These are phyloP conservation scores for Cymbopogon citratus DNA, from an alignment of 176 grass and related monocot genomes.

Conservation along the genomic window DNA sequence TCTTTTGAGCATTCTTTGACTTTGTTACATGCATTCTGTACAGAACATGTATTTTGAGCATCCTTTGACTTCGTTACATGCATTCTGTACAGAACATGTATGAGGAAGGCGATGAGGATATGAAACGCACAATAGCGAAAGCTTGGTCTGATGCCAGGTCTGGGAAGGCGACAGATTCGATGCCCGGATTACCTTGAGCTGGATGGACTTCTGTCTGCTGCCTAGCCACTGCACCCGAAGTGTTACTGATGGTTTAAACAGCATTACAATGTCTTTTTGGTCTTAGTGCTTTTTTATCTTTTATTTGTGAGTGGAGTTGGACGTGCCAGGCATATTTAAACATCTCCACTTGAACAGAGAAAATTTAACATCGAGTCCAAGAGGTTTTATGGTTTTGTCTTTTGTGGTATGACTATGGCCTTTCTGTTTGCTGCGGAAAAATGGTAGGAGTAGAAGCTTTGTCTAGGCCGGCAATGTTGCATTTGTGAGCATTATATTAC, in stretches of 20 bases:
- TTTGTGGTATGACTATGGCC: neutral
- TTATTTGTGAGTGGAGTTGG: neutral
- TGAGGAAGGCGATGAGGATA: conserved; percentile 68
- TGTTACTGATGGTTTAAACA: neutral
- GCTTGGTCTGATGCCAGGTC: conserved; percentile 69
- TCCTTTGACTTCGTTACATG: neutral
- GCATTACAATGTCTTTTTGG: neutral
- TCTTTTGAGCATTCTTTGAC: neutral
- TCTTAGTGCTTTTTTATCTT: neutral
- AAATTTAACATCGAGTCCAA: no score
- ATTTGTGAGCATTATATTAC: no score
- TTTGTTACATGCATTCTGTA: no score
- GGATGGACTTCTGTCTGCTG: neutral
- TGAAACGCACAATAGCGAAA: conserved; percentile 86
- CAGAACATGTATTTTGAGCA: conserved; percentile 2
- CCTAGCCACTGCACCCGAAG: no score
- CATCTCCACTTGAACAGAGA: neutral
- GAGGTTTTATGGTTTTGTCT: neutral
- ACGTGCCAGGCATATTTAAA: neutral
- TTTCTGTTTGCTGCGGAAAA: neutral
- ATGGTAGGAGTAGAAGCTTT: neutral
- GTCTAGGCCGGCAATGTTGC: neutral
- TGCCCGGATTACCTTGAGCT: conserved; percentile 49
- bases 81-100: conserved; percentile 63
- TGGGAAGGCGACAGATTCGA: conserved; percentile 54